Base-by-base conservation (phyloP, 805 yeast genomes). In the Candida dajiaensis region DNA sequence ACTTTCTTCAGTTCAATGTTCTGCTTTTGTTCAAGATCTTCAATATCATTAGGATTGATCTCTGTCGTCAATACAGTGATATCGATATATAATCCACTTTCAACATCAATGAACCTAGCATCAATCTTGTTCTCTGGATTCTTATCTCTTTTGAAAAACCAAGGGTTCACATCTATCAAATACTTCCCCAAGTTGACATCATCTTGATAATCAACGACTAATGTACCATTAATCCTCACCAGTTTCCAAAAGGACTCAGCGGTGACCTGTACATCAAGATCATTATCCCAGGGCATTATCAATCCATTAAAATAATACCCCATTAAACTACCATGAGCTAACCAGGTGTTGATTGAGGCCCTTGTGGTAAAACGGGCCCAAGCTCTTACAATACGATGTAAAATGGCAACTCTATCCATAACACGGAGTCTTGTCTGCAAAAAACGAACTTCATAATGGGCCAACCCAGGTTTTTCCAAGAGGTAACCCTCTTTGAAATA, bases 71-170 rank as follows among this genome's bases (percentile, higher is more conserved):
- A 38, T 1, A 49, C 89, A 0, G 90, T 84, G 36, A 84, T 78
- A 60, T 84, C 90, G 42, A 84, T 79, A 56, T 80, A 84, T 46
- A 81, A 60, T 0, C 89, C 90, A 11, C 81, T 73, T 54, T 81
- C 86, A 16, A 80, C 67, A 59, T 83, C 89, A 49, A 84, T 78
- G 56, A 83, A 81, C 43, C 90, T 67, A 0, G 85, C 89, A 63
- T 82, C 86, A 39, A 83, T 82, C 54, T 80, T 80, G 57, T 82
- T 81, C 16, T 61, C 59, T 3, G 83, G 83, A 51, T 76, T 80
- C 3, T 70, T 69, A 0, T 60, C 64, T 57, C 89, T 67, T 43
- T 73, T 71, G 2, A 83, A 76, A 9, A 79, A 66, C 41, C 72
- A 73, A 8, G 76, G 54, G 38, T 52, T 52, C 4, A 50, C 37